Conservation (phyloP, 1,284 basidiomycete species). For the Sporisorium reilianum region DNA sequence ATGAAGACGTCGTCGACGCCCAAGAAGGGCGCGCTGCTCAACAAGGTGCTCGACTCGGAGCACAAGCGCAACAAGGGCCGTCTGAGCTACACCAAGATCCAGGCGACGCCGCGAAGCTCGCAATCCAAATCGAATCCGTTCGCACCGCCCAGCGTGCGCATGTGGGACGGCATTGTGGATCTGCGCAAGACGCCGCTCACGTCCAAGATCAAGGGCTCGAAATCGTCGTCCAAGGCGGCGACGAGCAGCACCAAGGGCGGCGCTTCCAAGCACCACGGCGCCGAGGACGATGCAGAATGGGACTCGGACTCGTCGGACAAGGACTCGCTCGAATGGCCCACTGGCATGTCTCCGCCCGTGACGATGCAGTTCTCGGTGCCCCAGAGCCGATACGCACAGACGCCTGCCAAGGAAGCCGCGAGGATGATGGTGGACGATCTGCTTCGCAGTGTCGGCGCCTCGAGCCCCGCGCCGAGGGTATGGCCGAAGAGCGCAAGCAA, state of each 20-base stretch:
- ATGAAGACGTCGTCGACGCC: conserved; percentile 53
- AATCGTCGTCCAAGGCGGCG: conserved; percentile 55
- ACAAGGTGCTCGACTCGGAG: conserved; percentile 57
- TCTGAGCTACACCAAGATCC: conserved; percentile 49
- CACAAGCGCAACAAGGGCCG: conserved; percentile 52
- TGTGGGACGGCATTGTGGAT: conserved; percentile 82
- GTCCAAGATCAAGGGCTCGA: conserved; percentile 37
- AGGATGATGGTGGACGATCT: conserved; percentile 65
- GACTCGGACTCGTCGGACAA: conserved; percentile 70
- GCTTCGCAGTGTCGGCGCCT: conserved; percentile 60
- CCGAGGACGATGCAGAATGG: conserved; percentile 56
- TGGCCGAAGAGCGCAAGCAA: conserved; percentile 48
- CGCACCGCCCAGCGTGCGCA: conserved; percentile 47
- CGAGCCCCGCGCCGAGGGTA: conserved; percentile 36
- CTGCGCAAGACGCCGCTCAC: conserved; percentile 75
- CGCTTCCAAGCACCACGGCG: conserved; percentile 58
- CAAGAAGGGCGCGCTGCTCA: conserved; percentile 50
- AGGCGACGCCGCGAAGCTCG: conserved; percentile 49
- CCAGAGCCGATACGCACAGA: conserved; percentile 75
- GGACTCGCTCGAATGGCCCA: conserved; percentile 70
- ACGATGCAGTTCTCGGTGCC: conserved; percentile 86
- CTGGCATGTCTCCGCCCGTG: conserved; percentile 85
- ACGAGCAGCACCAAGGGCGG: conserved; percentile 72
- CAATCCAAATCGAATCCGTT: conserved; percentile 59
- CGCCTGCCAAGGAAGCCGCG: conserved; percentile 70